Conservation (phyloP, 805 yeast species). For the Starmerella sp. region DNA sequence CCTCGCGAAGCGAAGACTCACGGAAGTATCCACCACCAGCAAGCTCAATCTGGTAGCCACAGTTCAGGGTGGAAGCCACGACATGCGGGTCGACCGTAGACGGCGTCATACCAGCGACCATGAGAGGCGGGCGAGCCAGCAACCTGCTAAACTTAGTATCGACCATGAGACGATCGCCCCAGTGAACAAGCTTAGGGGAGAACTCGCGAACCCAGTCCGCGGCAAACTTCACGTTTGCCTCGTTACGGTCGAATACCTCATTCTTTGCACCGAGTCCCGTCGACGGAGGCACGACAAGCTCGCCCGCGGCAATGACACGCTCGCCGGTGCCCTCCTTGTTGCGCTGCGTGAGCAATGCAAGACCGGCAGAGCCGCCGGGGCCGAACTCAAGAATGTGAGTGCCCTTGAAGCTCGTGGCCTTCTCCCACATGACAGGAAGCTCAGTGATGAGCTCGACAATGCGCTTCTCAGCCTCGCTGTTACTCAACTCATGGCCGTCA, state of each 20-base stretch:
- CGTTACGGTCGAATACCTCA: constrained; percentile 71
- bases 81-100: constrained; percentile 90
- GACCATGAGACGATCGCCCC: constrained; percentile 54
- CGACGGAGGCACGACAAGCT: constrained; percentile 52
- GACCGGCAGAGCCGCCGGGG: constrained; percentile 96
- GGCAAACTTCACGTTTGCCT: constrained; percentile 61
- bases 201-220: constrained; percentile 83
- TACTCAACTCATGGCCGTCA: constrained; percentile 68
- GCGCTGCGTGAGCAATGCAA: constrained; percentile 91
- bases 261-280: constrained; percentile 90
- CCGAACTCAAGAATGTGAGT: constrained; percentile 95
- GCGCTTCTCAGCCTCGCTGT: constrained; percentile 44
- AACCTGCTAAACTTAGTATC: constrained; percentile 90
- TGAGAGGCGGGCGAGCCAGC: constrained; percentile 86
- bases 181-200: constrained; percentile 75
- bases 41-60: constrained; percentile 94
- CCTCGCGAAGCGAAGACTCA: constrained; percentile 57
- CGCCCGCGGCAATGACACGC: constrained; percentile 87
- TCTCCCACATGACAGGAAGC: constrained; percentile 91
- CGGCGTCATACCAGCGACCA: constrained; percentile 99
- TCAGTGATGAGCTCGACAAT: constrained; percentile 73
- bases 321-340: constrained; percentile 98
- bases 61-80: constrained; percentile 84
- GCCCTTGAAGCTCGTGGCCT: constrained; percentile 57
- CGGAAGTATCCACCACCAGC: constrained; percentile 98